Evolutionary conservation across 2,329 filamentous ascomycete genomes (phyloP).

Genomic region (Exophiala sideris): DNA sequence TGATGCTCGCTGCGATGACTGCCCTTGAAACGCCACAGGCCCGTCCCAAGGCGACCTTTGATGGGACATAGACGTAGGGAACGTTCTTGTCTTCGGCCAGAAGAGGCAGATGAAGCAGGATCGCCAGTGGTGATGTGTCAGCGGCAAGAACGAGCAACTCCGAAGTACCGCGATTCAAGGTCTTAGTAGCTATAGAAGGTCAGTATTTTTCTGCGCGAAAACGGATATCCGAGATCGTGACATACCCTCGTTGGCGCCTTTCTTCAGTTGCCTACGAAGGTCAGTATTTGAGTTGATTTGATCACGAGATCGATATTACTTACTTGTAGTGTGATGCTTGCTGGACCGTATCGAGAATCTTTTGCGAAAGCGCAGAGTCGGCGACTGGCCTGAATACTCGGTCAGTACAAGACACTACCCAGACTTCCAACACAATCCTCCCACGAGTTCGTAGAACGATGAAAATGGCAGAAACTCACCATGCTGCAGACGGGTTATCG

Average conservation of each 20-base stretch:
- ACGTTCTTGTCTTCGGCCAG: conserved; percentile 75
- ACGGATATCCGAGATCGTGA: not conserved
- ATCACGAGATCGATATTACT: conserved; percentile 51
- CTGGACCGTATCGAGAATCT: conserved; percentile 79
- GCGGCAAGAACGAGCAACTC: conserved; percentile 88
- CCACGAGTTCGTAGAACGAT: too few species aligned
- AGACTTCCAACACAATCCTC: too few species aligned
- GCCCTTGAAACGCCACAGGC: conserved; percentile 85
- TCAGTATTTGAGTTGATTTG: conserved; percentile 72
- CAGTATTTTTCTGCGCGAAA: not conserved
- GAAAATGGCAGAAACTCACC: not conserved
- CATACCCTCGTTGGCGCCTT: conserved; percentile 74
- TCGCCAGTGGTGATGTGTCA: conserved; percentile 82
- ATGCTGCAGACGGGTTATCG: conserved; percentile 24
- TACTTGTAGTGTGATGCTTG: conserved; percentile 53
- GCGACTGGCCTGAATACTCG: conserved; percentile 54
- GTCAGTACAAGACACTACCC: too few species aligned
- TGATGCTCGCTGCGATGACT: conserved; percentile 85
- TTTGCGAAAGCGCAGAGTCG: conserved; percentile 70
- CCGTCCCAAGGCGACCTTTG: conserved; percentile 80
- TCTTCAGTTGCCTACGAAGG: conserved; percentile 67
- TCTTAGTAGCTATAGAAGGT: conserved; percentile 63
- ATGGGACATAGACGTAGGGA: conserved; percentile 64
- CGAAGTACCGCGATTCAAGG: conserved; percentile 82
- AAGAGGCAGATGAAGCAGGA: conserved; percentile 83